Evolutionary conservation across 148 eudicot species (phyloP), one percentile per base, ranked within the genome.

Genomic region (Rhododendron vialii): DNA sequence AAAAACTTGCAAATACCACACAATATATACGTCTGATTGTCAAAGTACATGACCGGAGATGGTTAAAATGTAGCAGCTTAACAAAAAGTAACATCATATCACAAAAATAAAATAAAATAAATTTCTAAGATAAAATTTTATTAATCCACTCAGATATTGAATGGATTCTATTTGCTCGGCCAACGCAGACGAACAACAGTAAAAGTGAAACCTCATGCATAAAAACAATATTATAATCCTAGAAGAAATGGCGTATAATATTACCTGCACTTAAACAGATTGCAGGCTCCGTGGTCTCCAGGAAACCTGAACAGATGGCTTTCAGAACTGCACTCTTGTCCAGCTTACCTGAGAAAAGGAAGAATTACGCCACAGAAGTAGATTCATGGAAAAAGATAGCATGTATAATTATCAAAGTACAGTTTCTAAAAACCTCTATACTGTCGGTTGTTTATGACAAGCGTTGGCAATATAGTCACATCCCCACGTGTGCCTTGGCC

Each of bases 401-500:
- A 55, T 41, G 1, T 36, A 24, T 28, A 61, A 26, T 43, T 8
- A 63, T 63, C 22, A 13, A 73, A 87, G 61, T 30, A 63, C 24
- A 79, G 43, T 53, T 82, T 82, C 18, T 78, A 33, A 57, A 83
- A 74, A 95, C 99, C 99, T 92, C 99, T 94, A 82, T 97, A 97
- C 79, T 97, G 98, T 77, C 95, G 85, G 88, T 94, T 90, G 88
- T 97, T 97, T 79, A 97, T 92, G 50, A 97, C 93, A 82, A 97
- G 96, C 61, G 99, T 97, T 73, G 99, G 99, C 89, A 95, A 90
- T 86, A 97, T 97, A 10, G 99, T 97, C 83, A 97, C 99, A 90
- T 97, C 99, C 69, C 99, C 99, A 7, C 99, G 94, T 45, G 93
- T 36, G 78, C 94, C 98, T 88, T 93, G 93, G 65, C 98, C 99